Conservation (phyloP, 1,284 basidiomycete species). For the Irpex rosettiformis region DNA sequence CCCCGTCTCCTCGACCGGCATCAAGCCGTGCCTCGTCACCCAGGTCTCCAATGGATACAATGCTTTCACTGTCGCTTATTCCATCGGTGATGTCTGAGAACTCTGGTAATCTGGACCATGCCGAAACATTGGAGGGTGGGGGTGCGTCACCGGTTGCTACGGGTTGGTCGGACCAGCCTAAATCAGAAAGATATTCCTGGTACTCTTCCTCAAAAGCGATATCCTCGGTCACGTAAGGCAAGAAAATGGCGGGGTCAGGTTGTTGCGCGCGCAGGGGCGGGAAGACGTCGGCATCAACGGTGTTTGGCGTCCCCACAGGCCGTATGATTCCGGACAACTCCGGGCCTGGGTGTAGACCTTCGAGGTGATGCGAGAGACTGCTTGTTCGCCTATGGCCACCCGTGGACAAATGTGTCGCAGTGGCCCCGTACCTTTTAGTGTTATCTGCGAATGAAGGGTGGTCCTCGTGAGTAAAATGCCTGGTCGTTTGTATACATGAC, state of each 20-base stretch:
- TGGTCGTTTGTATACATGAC: not conserved
- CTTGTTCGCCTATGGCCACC: constrained; percentile 69
- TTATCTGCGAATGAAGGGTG: constrained; percentile 52
- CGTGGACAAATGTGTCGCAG: constrained; percentile 48
- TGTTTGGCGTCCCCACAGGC: constrained; percentile 72
- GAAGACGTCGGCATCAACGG: constrained; percentile 77
- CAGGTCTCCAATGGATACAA: constrained; percentile 83
- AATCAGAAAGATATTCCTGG: constrained; percentile 81
- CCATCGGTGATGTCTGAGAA: constrained; percentile 72
- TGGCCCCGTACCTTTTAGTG: constrained; percentile 75
- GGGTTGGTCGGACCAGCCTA: constrained; percentile 67
- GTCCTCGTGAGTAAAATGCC: not conserved
- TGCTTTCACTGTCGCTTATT: constrained; percentile 89
- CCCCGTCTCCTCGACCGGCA: constrained; percentile 53
- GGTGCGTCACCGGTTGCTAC: constrained; percentile 26
- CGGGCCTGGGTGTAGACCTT: constrained; percentile 72
- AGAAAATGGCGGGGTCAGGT: constrained; percentile 78
- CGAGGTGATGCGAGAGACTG: constrained; percentile 76
- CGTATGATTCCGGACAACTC: constrained; percentile 72
- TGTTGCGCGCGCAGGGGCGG: constrained; percentile 79
- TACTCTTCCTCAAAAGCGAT: constrained; percentile 87
- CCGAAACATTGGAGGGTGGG: constrained; percentile 42
- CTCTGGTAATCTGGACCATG: constrained; percentile 73
- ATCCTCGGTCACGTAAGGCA: constrained; percentile 82
- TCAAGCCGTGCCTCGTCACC: constrained; percentile 74